Conservation (phyloP, 768 basidiomycete genomes). For the Trametes cingulata region DNA sequence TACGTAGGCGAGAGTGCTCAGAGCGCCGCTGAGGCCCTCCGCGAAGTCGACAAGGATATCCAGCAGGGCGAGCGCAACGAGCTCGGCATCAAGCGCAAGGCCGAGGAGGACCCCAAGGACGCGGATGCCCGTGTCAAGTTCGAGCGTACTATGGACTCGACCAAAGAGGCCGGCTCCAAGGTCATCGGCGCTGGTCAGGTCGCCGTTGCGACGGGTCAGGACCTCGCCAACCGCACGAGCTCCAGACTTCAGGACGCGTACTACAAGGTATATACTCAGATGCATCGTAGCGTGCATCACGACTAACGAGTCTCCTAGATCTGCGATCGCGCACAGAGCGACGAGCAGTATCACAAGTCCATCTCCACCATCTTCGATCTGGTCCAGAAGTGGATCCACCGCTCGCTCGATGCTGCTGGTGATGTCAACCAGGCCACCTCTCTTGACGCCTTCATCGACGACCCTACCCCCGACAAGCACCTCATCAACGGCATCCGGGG, state of each 20-base stretch:
- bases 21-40: conserved; percentile 50
- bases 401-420: conserved; percentile 50
- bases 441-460: conserved; percentile 57
- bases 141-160: conserved; percentile 66
- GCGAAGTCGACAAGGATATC: conserved; percentile 57
- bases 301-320: conserved; percentile 42
- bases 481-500: conserved; percentile 50
- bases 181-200: conserved; percentile 57
- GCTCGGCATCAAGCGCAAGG: conserved; percentile 50
- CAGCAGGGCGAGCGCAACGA: conserved; percentile 60
- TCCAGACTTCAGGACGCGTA: conserved; percentile 52
- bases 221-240: conserved; percentile 44
- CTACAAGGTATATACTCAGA: conserved; percentile 43
- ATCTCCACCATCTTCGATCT: conserved; percentile 59
- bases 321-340: conserved; percentile 62
- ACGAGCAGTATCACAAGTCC: conserved; percentile 57
- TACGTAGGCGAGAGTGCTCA: conserved; percentile 54
- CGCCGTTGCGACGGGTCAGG: conserved; percentile 43
- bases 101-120: conserved; percentile 44
- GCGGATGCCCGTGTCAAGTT: conserved; percentile 55
- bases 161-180: conserved; percentile 56
- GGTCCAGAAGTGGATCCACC: conserved; percentile 57
- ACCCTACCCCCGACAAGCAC: conserved; percentile 65
- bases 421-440: conserved; percentile 45
- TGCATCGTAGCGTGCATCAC: background rate